Base-by-base conservation (phyloP, 805 yeast species). In the Candida sanyiensis region DNA sequence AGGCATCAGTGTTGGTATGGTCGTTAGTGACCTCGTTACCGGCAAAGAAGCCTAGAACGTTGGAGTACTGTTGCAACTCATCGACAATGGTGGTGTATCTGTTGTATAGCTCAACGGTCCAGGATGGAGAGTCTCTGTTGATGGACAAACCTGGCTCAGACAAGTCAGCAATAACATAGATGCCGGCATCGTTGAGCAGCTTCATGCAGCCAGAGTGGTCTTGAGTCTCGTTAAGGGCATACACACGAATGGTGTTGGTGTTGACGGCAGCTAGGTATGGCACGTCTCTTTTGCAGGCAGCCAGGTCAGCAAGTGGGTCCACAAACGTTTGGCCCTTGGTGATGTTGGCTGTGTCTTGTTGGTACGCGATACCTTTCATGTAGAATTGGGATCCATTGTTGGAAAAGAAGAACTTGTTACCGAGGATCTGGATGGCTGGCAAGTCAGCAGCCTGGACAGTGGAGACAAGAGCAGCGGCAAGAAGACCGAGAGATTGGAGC, bases 11-110 rank as follows among this genome's bases (percentile, higher is more conserved):
- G 65, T 80, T 82, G 50, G 74, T 57, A 23, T 58, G 59, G 51
- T 75, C 70, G 63, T 83, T 82, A 54, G 87, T 73, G 46, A 83
- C 90, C 70, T 83, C 90, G 58, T 83, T 83, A 71, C 90, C 90
- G 34, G 90, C 90, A 60, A 83, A 83, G 72, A 83, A 83, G 52
- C 93, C 93, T 49, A 83, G 67, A 37, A 81, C 70, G 60, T 83
- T 83, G 54, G 84, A 72, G 62, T 82, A 83, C 57, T 73, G 69
- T 43, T 74, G 74, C 70, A 83, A 77, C 53, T 63, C 59, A 58
- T 83, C 90, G 50, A 83, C 77, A 37, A 83, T 85, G 6, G 69
- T 53, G 38, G 80, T 77, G 67, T 83, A 83, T 67, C 89, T 75
- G 38, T 75, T 63, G 59, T 67, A 80, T 48, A 82, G 64, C 4